Percentiles rank a stretch among this genome's conserved stretches.
phyloP scores from a whole-genome alignment of 1,284 basidiomycete genomes.

The Erythrobasidium hasegawianum region DNA sequence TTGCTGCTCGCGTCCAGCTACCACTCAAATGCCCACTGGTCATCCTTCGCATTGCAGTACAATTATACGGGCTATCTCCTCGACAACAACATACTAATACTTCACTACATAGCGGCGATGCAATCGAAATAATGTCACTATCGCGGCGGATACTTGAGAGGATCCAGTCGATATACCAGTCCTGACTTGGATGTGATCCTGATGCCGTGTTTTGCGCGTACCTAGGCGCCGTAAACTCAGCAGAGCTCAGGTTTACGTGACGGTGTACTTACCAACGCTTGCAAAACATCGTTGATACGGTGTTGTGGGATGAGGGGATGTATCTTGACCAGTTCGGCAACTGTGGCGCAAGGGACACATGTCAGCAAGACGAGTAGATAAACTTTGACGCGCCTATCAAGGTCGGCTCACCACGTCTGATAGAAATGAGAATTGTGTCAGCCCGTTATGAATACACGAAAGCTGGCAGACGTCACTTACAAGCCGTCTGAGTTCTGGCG shows the following conservation, averaged over 20 bases:
- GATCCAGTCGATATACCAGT: slow-evolving; percentile 25
- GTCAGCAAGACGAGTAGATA: too few species aligned
- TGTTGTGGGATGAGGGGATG: slow-evolving; percentile 27
- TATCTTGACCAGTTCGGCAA: slow-evolving; percentile 31
- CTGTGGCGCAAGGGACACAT: not conserved
- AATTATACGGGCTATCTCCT: too few species aligned
- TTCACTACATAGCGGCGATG: too few species aligned
- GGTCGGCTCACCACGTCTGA: too few species aligned
- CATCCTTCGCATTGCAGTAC: too few species aligned
- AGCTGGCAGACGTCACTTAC: slow-evolving; percentile 35
- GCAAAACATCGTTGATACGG: slow-evolving; percentile 33
- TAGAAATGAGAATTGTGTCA: too few species aligned
- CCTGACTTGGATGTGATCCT: slow-evolving; percentile 25
- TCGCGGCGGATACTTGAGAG: slow-evolving; percentile 16
- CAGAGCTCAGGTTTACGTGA: not conserved
- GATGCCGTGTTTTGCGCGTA: slow-evolving; percentile 32
- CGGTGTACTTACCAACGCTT: slow-evolving; percentile 6
- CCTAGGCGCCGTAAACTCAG: not conserved
- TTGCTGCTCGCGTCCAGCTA: too few species aligned
- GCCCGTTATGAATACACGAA: too few species aligned
- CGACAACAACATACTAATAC: too few species aligned
- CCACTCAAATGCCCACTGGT: too few species aligned
- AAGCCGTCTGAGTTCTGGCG: slow-evolving; percentile 33
- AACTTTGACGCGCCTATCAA: too few species aligned
- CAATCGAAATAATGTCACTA: not conserved